Evolutionary conservation across 2,329 filamentous ascomycete genomes (phyloP), one percentile per base, ranked within the genome.

Genomic region (Gaeumannomyces tritici): DNA sequence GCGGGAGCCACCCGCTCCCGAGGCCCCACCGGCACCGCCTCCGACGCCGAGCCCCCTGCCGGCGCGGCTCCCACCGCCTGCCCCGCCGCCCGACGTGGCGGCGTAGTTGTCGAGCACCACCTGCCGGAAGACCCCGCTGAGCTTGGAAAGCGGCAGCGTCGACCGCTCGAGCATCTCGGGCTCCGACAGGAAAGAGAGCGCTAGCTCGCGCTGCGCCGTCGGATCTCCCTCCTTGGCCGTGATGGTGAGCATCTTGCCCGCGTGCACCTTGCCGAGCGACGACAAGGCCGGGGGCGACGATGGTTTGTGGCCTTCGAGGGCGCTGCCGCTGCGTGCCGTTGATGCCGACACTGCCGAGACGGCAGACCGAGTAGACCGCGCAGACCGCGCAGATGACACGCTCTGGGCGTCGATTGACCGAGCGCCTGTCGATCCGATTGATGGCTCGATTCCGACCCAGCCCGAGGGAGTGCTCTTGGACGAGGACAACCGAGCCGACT

Each of bases 201-300:
- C 95, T 21, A 99, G 83, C 75, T 99, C 95, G 60, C 95, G 87
- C 76, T 98, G 93, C 6, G 93, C 93, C 15, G 90, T 89, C 0
- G 92, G 83, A 64, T 93, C 86, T 54, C 93, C 93, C 75, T 99
- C 95, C 72, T 93, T 95, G 21, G 95, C 95, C 1, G 93, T 93
- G 71, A 97, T 95, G 65, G 91, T 89, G 81, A 91, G 91, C 87
- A 98, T 95, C 67, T 84, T 86, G 3, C 90, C 93, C 0, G 92
- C 93, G 71, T 97, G 91, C 21, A 33, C 26, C 28, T 58, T 58
- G 56, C 86, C 81, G 71, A 95, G 85, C 63, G 83, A 86, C 3
- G 84, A 77, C 0, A 81, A 76, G 13, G 77, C 75, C 15, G 80
- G 74, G 6, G 79, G 78, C 9, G 77, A 78, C 42, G 75, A 75